Conservation (phyloP, 2,329 filamentous ascomycete species). For the Thielaviopsis musarum region DNA sequence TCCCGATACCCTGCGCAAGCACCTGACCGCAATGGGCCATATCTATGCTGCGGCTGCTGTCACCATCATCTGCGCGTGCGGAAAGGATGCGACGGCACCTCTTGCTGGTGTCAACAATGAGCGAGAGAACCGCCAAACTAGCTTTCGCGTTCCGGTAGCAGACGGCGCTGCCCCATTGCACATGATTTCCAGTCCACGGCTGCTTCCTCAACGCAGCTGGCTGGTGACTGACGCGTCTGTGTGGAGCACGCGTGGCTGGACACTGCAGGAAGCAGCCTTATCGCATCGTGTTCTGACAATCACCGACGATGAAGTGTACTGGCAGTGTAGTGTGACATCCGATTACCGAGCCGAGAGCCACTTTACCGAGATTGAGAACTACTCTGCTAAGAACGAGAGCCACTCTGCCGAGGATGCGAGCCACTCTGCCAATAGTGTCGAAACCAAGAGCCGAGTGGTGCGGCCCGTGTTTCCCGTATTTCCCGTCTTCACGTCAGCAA, state of each 20-base stretch:
- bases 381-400: background rate
- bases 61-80: background rate
- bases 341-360: background rate
- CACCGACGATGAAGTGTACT: background rate
- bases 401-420: background rate
- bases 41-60: background rate
- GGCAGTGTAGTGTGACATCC: background rate
- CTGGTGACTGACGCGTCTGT: background rate
- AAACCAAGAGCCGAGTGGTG: too few species aligned
- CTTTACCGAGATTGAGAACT: background rate
- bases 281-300: background rate
- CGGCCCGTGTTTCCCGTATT: background rate
- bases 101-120: background rate
- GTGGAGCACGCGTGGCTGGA: background rate
- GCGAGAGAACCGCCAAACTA: background rate
- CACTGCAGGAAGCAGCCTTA: background rate
- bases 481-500: background rate
- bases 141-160: background rate
- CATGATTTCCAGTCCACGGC: background rate
- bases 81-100: background rate
- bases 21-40: background rate
- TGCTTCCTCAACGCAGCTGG: background rate
- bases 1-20: background rate
- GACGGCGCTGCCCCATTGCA: background rate
- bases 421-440: too few species aligned